Conservation (phyloP, 441 rosid genomes). For the Viola pubescens region DNA sequence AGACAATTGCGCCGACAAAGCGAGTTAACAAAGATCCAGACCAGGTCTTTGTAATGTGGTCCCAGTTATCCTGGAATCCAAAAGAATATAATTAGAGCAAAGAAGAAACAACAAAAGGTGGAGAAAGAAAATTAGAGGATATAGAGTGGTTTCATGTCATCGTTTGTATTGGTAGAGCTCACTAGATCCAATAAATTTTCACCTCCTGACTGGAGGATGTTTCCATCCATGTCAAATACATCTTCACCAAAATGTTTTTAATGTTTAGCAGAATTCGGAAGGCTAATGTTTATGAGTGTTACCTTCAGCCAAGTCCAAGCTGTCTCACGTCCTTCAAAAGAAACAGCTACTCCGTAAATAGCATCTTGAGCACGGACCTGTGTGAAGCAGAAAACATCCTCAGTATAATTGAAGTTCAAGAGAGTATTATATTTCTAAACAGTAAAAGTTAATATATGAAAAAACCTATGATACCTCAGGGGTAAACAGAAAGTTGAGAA, state of each 20-base stretch:
- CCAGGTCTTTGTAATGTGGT: slow-evolving; percentile 52
- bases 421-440: slow-evolving; percentile 4
- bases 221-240: not conserved
- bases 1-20: slow-evolving; percentile 60
- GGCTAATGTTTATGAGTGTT: not conserved
- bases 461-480: slow-evolving; percentile 48
- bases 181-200: not conserved
- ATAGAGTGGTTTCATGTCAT: not conserved
- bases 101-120: not conserved
- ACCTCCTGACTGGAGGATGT: not conserved
- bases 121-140: not conserved
- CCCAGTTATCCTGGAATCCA: slow-evolving; percentile 66
- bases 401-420: not conserved
- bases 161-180: not conserved
- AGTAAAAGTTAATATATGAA: not conserved
- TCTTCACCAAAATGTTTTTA: slow-evolving; percentile 5
- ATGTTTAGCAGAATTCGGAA: not conserved
- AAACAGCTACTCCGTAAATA: slow-evolving; percentile 54
- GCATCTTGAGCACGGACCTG: slow-evolving; percentile 91
- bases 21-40: slow-evolving; percentile 67
- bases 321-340: slow-evolving; percentile 77
- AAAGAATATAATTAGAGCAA: not conserved
- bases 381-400: slow-evolving; percentile 3
- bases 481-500: slow-evolving; percentile 66
- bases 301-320: slow-evolving; percentile 93